Base-by-base conservation (phyloP, 208 protist genomes). In the Porcisia hertigi region DNA sequence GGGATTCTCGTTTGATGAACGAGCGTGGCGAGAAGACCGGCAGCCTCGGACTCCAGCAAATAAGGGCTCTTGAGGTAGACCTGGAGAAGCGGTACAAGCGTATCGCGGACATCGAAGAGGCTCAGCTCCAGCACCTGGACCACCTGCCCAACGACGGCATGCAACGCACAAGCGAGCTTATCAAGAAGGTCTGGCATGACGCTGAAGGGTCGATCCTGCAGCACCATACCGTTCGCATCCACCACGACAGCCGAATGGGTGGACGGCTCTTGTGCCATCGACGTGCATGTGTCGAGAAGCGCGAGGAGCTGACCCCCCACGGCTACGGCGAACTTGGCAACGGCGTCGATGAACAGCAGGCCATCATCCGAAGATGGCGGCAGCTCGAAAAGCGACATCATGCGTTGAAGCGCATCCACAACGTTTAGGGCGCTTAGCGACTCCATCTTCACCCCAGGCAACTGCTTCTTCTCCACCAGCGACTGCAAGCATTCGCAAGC, bases 401-500 rank as follows among this genome's bases (percentile, higher is more conserved):
- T 80, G 34, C 83, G 79, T 16, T 89, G 90, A 18, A 96, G 71
- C 36, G 83, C 36, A 23, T 92, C 88, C 2, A 92, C 80, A n/a
- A 96, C 80, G 64, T 83, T 83, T 30, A 96, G 67, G 41, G 76
- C 71, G 1, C 79, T 63, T 49, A 96, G 70, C 20, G 87, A 87
- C 30, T 87, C 82, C 73, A 89, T 80, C 80, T 96, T 96, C 18
- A 86, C 80, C 0, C 80, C 87, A 2, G 92, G 86, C 55, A 93
- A 73, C 76, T 96, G 92, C 75, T 96, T 96, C 79, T 96, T 96
- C 59, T 84, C 84, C 11, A 93, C 86, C 23, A 96, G 75, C 25
- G 86, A 83, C 30, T 86, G 69, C 5, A 96, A 52, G 47, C 89
- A 94, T 71, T 90, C 89, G 69, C 84, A 92, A 30, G 87, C 92